Percentiles rank a stretch among this genome's conserved stretches.
Conservation (phyloP, 2,329 filamentous ascomycete species). For the Fusarium torreyae region DNA sequence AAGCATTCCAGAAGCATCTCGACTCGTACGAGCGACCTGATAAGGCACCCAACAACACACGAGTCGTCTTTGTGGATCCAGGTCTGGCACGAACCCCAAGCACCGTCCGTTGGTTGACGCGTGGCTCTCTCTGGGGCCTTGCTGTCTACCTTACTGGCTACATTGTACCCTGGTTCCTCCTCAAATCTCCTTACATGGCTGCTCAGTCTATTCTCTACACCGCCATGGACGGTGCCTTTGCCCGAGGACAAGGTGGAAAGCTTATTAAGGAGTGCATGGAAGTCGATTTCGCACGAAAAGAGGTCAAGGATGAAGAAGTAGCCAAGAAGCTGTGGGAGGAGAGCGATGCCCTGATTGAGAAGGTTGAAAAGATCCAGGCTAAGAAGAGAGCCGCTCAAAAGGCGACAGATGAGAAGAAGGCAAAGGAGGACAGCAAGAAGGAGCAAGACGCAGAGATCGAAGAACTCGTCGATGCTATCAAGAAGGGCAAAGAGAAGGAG, state of each 20-base stretch:
- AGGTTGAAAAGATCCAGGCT: constrained; percentile 79
- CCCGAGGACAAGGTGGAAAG: constrained; percentile 75
- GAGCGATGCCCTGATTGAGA: constrained; percentile 87
- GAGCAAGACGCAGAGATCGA: constrained; percentile 53
- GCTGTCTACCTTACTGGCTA: constrained; percentile 83
- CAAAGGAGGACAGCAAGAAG: constrained; percentile 56
- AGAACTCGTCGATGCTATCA: constrained; percentile 62
- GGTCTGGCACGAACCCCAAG: constrained; percentile 89
- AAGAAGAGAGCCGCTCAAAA: constrained; percentile 62
- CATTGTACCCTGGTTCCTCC: constrained; percentile 85
- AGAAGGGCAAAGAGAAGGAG: constrained; percentile 57
- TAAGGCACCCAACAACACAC: constrained; percentile 82
- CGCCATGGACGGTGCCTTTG: constrained; percentile 83
- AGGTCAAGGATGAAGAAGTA: constrained; percentile 82
- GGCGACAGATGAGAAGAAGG: constrained; percentile 54
- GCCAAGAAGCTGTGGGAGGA: constrained; percentile 92
- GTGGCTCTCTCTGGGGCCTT: constrained; percentile 86
- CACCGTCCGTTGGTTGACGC: constrained; percentile 87
- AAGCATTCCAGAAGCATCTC: constrained; percentile 93
- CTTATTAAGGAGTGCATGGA: constrained; percentile 91
- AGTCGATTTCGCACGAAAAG: constrained; percentile 78
- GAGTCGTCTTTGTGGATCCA: constrained; percentile 90
- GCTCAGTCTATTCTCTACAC: constrained; percentile 90
- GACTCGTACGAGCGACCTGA: constrained; percentile 88
- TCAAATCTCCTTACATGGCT: constrained; percentile 87